Evolutionary conservation across 306 rosid genomes (phyloP), one percentile per base, ranked within the genome.

Genomic region (Vigna angularis): DNA sequence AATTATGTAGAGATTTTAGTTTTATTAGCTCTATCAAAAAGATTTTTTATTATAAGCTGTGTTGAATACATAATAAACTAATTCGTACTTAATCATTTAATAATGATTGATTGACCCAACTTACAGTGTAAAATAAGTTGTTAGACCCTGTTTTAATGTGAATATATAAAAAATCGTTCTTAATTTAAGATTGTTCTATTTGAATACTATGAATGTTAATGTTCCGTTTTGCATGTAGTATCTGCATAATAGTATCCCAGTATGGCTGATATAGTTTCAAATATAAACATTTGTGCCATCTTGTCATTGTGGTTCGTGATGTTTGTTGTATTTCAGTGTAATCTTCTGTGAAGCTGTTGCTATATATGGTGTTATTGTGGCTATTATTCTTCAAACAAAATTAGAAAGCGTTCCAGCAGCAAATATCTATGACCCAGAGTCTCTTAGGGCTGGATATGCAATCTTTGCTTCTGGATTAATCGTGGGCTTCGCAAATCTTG

Each of bases 331-430:
- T 86, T 67, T 78, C 96, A 95, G 99, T 76, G 97, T 92, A 40
- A 95, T 95, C 82, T 95, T 95, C 89, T 95, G 99, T 77, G 99
- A 95, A 85, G 99, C 99, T 22, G 97, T 95, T 85, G 99, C 99
- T 53, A 95, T 95, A 69, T 95, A 95, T 61, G 99, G 99, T 67
- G 98, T 95, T 74, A 95, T 95, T 65, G 99, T 95, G 57, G 99
- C 99, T 44, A 95, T 95, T 81, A 95, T 95, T 85, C 87, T 95
- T 71, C 99, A 95, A 85, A 95, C 99, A n/a, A 95, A 93, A 83
- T 80, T 93, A 76, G 99, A 92, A 87, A 93, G 90, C 13, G 99
- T 95, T 53, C 90, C 98, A 24, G 0, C 80, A 65, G 17, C 90
- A 40, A 86, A 56, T 70, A 86, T 95, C 7, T 84, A 95, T 79